Evolutionary conservation across 495 filamentous ascomycete species (phyloP).

Genomic region (Sordaria brevicollis): DNA sequence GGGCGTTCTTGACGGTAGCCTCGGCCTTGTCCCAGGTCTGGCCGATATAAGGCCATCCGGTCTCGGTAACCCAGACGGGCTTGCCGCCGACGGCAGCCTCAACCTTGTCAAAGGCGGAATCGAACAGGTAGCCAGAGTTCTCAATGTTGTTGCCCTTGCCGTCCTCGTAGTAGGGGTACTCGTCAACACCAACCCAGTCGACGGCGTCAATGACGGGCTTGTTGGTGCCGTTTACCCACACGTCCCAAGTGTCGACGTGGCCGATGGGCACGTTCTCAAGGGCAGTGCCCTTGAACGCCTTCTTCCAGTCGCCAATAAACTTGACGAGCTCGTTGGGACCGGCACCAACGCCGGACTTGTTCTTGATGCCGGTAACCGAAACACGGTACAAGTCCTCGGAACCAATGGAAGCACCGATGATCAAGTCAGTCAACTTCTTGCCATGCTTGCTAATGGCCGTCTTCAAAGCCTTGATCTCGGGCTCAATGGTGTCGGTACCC

Average conservation of each 20-base stretch:
- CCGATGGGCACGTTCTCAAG: slow-evolving; percentile 33
- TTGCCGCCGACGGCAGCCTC: slow-evolving; percentile 23
- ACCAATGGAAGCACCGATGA: slow-evolving; percentile 43
- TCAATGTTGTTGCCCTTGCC: slow-evolving; percentile 36
- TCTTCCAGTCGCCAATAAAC: slow-evolving; percentile 41
- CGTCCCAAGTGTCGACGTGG: slow-evolving; percentile 42
- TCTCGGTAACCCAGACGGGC: slow-evolving; percentile 44
- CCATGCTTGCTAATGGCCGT: slow-evolving; percentile 35
- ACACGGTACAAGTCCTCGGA: slow-evolving; percentile 45
- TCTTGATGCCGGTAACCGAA: slow-evolving; percentile 30
- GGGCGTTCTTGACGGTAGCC: slow-evolving; percentile 49
- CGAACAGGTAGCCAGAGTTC: slow-evolving; percentile 30
- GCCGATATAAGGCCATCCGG: slow-evolving; percentile 38
- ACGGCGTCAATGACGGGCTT: slow-evolving; percentile 34
- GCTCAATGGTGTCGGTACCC: slow-evolving; percentile 34
- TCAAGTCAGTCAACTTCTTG: slow-evolving; percentile 30
- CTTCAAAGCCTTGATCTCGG: slow-evolving; percentile 37
- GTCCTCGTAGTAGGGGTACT: slow-evolving; percentile 43
- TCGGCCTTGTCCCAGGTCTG: slow-evolving; percentile 43
- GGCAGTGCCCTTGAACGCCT: slow-evolving; percentile 19
- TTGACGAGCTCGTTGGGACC: slow-evolving; percentile 28
- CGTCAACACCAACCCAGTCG: slow-evolving; percentile 41
- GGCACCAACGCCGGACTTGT: slow-evolving; percentile 33
- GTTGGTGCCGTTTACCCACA: slow-evolving; percentile 37
- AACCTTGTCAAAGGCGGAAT: slow-evolving; percentile 27